Evolutionary conservation across 2,329 filamentous ascomycete species (phyloP).

Genomic region (Plectosphaerella sp.): DNA sequence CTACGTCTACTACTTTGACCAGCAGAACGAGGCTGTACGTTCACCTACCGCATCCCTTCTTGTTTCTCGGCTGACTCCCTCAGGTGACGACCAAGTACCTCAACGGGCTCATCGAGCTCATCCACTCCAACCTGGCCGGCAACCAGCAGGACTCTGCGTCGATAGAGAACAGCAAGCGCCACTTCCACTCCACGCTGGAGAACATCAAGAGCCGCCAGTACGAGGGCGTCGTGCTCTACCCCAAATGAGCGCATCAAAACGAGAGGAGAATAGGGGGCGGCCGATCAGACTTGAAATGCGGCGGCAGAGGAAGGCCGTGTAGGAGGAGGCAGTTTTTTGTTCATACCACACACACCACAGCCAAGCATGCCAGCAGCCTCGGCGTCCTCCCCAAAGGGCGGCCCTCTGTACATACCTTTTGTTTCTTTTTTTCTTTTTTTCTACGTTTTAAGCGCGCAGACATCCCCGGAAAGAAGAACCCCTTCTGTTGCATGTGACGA

Average conservation of each 20-base stretch:
- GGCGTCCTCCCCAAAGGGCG: background rate
- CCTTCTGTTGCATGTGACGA: no score
- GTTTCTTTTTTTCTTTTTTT: background rate
- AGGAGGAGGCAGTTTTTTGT: background rate
- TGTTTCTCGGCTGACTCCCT: conserved; percentile 3
- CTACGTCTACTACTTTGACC: conserved; percentile 99
- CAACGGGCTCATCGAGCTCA: conserved; percentile 95
- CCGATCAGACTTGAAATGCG: background rate
- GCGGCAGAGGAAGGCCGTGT: background rate
- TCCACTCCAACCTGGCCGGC: conserved; percentile 89
- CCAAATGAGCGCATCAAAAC: conserved; percentile 24
- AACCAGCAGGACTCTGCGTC: conserved; percentile 77
- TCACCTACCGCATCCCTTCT: background rate
- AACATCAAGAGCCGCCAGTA: conserved; percentile 91
- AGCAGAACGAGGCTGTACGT: conserved; percentile 88
- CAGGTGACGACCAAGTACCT: conserved; percentile 92
- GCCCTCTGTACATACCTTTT: background rate
- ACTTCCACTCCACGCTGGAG: conserved; percentile 91
- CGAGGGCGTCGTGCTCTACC: conserved; percentile 78
- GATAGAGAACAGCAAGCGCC: conserved; percentile 84
- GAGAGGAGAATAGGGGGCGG: background rate
- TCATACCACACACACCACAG: background rate
- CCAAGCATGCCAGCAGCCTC: background rate
- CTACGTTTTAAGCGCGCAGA: no score
- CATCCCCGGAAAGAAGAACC: no score